These are phyloP conservation scores for Penicillium pulvis DNA, from an alignment of 495 filamentous ascomycete genomes.

Conservation along the genomic window DNA sequence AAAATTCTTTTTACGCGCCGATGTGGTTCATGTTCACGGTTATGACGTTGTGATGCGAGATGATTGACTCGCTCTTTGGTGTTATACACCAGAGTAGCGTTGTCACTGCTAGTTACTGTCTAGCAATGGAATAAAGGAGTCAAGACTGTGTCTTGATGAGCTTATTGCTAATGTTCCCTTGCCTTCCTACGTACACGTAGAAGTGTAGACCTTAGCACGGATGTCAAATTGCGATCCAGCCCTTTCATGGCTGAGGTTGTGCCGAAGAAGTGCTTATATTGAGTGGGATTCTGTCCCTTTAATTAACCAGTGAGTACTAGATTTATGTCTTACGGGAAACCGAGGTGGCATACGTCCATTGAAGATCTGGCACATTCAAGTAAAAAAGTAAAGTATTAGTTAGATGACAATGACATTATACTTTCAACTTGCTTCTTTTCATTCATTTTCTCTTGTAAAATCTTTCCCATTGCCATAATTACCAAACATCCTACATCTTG, in stretches of 20 bases:
- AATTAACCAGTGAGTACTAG: constrained; percentile 50
- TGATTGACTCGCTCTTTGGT: constrained; percentile 24
- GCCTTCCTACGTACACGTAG: constrained; percentile 2
- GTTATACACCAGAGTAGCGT: constrained; percentile 2
- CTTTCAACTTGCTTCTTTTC: not conserved
- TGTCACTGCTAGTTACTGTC: constrained; percentile 24
- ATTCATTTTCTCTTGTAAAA: not conserved
- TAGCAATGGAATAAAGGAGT: constrained; percentile 25
- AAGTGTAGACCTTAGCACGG: constrained; percentile 64
- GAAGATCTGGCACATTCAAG: constrained; percentile 47
- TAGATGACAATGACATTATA: not conserved
- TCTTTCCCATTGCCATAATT: too few species aligned
- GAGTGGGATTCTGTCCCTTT: constrained; percentile 30
- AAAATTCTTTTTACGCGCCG: constrained; percentile 32
- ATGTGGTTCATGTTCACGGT: constrained; percentile 36
- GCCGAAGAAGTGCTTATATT: constrained; percentile 83
- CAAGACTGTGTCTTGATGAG: constrained; percentile 14
- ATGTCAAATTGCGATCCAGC: constrained; percentile 99
- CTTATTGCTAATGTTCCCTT: constrained; percentile 4
- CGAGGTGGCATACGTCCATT: constrained; percentile 53
- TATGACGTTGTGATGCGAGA: constrained; percentile 38
- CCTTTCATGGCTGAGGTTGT: constrained; percentile 84
- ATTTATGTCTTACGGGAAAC: constrained; percentile 44
- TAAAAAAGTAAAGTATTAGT: not conserved
- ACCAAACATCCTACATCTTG: too few species aligned